phyloP scores from a whole-genome alignment of 2,329 filamentous ascomycete genomes.

The Fusarium sororula region DNA sequence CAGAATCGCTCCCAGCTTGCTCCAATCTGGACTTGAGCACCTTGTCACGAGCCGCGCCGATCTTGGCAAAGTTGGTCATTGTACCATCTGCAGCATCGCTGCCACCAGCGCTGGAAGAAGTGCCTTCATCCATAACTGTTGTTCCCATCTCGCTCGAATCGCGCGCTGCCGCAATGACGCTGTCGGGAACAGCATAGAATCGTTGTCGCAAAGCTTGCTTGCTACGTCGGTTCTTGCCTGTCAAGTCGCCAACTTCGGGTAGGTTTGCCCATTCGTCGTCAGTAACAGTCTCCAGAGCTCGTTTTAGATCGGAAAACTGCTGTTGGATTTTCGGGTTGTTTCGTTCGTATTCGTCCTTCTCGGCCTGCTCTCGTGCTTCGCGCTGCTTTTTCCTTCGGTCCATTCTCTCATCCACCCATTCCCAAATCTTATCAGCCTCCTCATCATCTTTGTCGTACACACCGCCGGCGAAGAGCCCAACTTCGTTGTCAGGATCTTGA shows the following conservation, averaged over 20 bases:
- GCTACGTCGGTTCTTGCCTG: constrained; percentile 87
- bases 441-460: constrained; percentile 98
- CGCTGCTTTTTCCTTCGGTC: constrained; percentile 88
- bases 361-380: constrained; percentile 91
- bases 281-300: constrained; percentile 84
- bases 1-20: constrained; percentile 76
- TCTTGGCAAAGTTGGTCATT: constrained; percentile 98
- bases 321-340: constrained; percentile 99
- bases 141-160: constrained; percentile 85
- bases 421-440: constrained; percentile 95
- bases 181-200: constrained; percentile 97
- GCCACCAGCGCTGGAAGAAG: constrained; percentile 46
- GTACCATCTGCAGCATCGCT: constrained; percentile 76
- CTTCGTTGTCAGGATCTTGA: constrained; percentile 96
- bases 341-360: constrained; percentile 93
- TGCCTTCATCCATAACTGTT: constrained; percentile 84
- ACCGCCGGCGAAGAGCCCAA: constrained; percentile 92
- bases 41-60: constrained; percentile 94
- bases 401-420: constrained; percentile 97
- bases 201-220: constrained; percentile 84
- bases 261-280: constrained; percentile 97
- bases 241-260: constrained; percentile 95
- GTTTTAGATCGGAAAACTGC: constrained; percentile 95
- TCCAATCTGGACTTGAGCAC: constrained; percentile 94
- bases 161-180: constrained; percentile 86